Conservation (phyloP, 495 filamentous ascomycete genomes). For the Tuber aestivum region DNA sequence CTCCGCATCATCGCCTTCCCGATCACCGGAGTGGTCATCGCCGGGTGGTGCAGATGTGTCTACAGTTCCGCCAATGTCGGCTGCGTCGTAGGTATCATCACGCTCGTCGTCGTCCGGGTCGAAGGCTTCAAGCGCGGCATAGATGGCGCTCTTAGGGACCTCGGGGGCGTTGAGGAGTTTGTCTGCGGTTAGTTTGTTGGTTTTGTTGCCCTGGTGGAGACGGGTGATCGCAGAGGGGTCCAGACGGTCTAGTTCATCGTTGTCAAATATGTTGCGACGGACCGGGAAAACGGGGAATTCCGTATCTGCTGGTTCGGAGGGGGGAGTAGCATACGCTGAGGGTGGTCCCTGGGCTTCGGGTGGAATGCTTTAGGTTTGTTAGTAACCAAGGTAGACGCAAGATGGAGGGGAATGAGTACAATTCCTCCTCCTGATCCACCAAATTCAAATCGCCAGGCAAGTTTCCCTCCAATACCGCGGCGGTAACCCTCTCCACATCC, state of each 20-base stretch:
- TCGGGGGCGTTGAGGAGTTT: slow-evolving; percentile 51
- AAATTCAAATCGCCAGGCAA: slow-evolving; percentile 58
- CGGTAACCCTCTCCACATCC: slow-evolving; percentile 70
- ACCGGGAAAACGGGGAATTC: slow-evolving; percentile 37
- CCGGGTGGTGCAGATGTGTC: slow-evolving; percentile 50
- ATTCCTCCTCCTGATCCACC: slow-evolving; percentile 49
- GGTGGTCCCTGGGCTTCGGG: slow-evolving; percentile 38
- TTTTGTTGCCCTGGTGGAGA: slow-evolving; percentile 70
- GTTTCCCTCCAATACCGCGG: slow-evolving; percentile 76
- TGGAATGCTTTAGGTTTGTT: slow-evolving; percentile 45
- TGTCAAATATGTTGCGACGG: slow-evolving; percentile 67
- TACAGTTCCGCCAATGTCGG: slow-evolving; percentile 82
- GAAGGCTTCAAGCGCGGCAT: slow-evolving; percentile 83
- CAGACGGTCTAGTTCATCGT: slow-evolving; percentile 75
- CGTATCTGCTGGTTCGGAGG: neutral
- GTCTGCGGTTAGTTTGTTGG: slow-evolving; percentile 60
- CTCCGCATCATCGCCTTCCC: slow-evolving; percentile 44
- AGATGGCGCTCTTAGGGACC: slow-evolving; percentile 75
- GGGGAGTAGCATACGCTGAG: slow-evolving; percentile 44
- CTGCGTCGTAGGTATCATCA: slow-evolving; percentile 92
- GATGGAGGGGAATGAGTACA: slow-evolving; percentile 44
- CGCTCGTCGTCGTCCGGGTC: slow-evolving; percentile 94
- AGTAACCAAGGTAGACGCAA: slow-evolving; percentile 31
- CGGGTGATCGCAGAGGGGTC: slow-evolving; percentile 51
- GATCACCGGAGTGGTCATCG: slow-evolving; percentile 46